A percentile compares a stretch with the other conserved stretches of the same genome.
Conservation (phyloP, 495 filamentous ascomycete species). For the Penicillium arizonense region DNA sequence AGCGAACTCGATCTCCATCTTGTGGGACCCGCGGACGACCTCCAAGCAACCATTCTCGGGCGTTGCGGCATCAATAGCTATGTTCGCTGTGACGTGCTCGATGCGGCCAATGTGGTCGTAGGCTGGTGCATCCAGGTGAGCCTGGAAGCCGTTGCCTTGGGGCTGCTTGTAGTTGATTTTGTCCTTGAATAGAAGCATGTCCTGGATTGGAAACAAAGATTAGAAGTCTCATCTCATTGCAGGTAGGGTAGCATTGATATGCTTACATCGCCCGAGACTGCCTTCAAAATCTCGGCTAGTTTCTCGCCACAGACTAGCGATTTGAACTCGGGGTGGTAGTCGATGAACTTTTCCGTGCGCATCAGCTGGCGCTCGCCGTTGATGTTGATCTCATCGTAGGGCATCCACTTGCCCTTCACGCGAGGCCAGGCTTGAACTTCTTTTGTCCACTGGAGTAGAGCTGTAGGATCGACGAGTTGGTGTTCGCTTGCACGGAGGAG, state of each 20-base stretch:
- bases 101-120: conserved; percentile 45
- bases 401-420: conserved; percentile 42
- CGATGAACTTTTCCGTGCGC: conserved; percentile 44
- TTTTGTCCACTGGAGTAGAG: conserved; percentile 36
- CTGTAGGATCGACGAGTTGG: conserved; percentile 22
- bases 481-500: conserved; percentile 32
- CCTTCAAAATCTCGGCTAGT: conserved; percentile 31
- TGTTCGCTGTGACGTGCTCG: conserved; percentile 40
- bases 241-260: background rate
- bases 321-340: conserved; percentile 36
- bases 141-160: conserved; percentile 36
- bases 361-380: conserved; percentile 40
- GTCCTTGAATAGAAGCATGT: conserved; percentile 47
- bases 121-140: conserved; percentile 43
- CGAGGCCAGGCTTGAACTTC: conserved; percentile 40
- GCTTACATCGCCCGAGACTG: conserved; percentile 29
- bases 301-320: conserved; percentile 31
- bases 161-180: conserved; percentile 45
- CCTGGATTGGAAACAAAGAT: conserved; percentile 10
- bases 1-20: conserved; percentile 34
- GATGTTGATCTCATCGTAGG: conserved; percentile 44
- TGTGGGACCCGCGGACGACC: conserved; percentile 40
- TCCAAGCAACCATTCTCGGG: conserved; percentile 40
- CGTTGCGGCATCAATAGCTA: conserved; percentile 41
- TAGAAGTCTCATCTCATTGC: background rate